phyloP scores from a whole-genome alignment of 192 early-diverging fungal genomes.

The Oehlia diaphana region DNA sequence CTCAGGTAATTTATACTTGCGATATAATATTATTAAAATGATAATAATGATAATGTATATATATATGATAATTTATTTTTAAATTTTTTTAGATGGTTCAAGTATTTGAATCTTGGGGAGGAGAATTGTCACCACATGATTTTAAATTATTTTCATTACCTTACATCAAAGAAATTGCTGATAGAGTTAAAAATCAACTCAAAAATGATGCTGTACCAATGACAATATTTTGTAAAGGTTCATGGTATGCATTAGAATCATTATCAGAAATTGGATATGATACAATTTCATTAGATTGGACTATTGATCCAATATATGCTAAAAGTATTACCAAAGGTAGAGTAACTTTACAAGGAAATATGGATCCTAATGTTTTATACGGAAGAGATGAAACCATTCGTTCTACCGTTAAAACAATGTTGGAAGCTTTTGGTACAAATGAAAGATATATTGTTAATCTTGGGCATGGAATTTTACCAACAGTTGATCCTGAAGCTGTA shows the following conservation, averaged over 20 bases:
- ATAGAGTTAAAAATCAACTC: constrained; percentile 66
- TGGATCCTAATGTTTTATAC: constrained; percentile 87
- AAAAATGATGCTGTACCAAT: constrained; percentile 68
- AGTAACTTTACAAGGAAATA: constrained; percentile 90
- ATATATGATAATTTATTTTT: too few species aligned
- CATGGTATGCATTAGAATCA: constrained; percentile 82
- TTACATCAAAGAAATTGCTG: constrained; percentile 82
- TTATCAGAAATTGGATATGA: constrained; percentile 75
- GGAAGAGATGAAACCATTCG: constrained; percentile 74
- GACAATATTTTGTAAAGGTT: constrained; percentile 89
- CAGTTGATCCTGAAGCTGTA: constrained; percentile 69
- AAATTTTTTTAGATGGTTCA: constrained; percentile 71
- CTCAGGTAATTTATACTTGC: constrained; percentile 61
- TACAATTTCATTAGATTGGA: constrained; percentile 91
- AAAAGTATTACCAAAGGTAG: constrained; percentile 50
- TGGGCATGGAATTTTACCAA: constrained; percentile 95
- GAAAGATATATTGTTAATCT: constrained; percentile 89
- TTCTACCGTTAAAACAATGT: constrained; percentile 73
- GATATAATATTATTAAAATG: too few species aligned
- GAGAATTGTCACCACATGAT: constrained; percentile 81
- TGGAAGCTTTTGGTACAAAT: constrained; percentile 73
- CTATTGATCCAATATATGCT: constrained; percentile 68
- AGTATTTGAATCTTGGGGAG: constrained; percentile 98
- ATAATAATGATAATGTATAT: too few species aligned
- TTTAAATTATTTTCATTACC: constrained; percentile 88